phyloP scores from a whole-genome alignment of 2,329 filamentous ascomycete species.

The Sporothrix phasma region DNA sequence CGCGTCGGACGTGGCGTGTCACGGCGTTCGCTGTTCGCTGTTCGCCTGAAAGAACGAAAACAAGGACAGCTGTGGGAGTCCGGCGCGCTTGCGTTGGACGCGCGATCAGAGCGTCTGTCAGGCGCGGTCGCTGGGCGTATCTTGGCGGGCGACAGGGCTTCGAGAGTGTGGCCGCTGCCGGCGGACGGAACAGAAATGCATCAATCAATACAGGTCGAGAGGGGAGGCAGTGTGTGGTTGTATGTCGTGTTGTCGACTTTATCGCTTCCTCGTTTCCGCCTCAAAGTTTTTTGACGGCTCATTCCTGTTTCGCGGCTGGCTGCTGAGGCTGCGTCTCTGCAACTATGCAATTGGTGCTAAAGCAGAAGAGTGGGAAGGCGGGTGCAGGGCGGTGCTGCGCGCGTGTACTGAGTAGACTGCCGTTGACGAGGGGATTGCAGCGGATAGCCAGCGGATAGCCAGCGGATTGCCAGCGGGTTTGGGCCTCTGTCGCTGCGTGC shows the following conservation, averaged over 20 bases:
- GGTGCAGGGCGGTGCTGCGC: neutral
- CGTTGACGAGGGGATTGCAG: too few species aligned
- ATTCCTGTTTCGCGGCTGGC: conserved; percentile 2
- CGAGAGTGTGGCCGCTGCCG: too few species aligned
- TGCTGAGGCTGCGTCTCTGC: neutral
- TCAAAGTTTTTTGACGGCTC: too few species aligned
- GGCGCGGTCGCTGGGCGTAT: neutral
- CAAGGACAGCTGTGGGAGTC: too few species aligned
- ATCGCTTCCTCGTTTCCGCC: neutral
- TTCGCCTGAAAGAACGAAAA: too few species aligned
- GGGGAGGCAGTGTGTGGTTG: neutral
- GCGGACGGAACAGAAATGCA: too few species aligned
- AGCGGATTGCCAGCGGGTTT: too few species aligned
- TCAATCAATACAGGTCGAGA: neutral
- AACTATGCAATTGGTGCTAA: conserved; percentile 1
- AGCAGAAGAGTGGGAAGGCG: neutral
- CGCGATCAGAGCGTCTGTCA: neutral
- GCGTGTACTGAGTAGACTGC: too few species aligned
- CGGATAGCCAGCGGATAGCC: too few species aligned
- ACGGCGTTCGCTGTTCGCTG: too few species aligned
- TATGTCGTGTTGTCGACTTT: neutral
- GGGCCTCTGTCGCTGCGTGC: too few species aligned
- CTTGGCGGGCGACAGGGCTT: neutral
- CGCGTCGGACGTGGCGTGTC: neutral
- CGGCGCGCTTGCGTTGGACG: neutral